These are phyloP conservation scores for Yarrowia bubula DNA, from an alignment of 805 yeast species.

Conservation along the genomic window DNA sequence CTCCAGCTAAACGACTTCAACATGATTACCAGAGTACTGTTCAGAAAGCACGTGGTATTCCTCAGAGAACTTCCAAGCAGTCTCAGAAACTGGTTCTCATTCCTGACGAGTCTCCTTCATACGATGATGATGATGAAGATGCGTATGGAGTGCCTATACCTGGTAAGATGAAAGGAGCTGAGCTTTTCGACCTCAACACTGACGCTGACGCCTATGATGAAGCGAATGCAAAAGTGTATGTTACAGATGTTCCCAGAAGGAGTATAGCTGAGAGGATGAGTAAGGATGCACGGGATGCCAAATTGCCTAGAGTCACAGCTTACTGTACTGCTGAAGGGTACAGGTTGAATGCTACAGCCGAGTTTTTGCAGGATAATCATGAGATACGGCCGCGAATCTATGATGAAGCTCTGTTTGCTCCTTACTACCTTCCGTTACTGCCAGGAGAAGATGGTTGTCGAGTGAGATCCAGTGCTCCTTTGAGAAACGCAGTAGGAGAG, in stretches of 20 bases:
- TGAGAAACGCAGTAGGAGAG: conserved; percentile 37
- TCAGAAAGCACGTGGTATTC: conserved; percentile 30
- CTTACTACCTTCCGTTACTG: conserved; percentile 78
- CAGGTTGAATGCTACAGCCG: conserved; percentile 58
- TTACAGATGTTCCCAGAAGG: conserved; percentile 15
- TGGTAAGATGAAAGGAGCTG: conserved; percentile 15
- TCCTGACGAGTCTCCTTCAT: conserved; percentile 45
- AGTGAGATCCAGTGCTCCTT: conserved; percentile 38
- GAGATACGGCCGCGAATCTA: conserved; percentile 82
- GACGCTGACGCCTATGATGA: conserved; percentile 30
- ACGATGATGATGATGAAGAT: conserved; percentile 34
- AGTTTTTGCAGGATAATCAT: conserved; percentile 67
- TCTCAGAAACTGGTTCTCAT: conserved; percentile 83
- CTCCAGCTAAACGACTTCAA: conserved; percentile 18
- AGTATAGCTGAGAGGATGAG: conserved; percentile 41
- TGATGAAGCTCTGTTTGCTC: conserved; percentile 91
- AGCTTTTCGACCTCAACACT: conserved; percentile 16
- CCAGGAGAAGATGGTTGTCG: conserved; percentile 61
- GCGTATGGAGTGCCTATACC: conserved; percentile 29
- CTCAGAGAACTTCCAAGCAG: conserved; percentile 71
- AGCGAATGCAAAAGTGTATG: conserved; percentile 51
- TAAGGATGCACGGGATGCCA: conserved; percentile 55
- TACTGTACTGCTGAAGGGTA: conserved; percentile 85
- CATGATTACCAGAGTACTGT: conserved; percentile 24
- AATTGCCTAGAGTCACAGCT: conserved; percentile 83